Percentiles rank a stretch among this genome's conserved stretches.
These are phyloP conservation scores for Poa annua DNA, from an alignment of 176 grass and related monocot genomes.

Conservation along the genomic window DNA sequence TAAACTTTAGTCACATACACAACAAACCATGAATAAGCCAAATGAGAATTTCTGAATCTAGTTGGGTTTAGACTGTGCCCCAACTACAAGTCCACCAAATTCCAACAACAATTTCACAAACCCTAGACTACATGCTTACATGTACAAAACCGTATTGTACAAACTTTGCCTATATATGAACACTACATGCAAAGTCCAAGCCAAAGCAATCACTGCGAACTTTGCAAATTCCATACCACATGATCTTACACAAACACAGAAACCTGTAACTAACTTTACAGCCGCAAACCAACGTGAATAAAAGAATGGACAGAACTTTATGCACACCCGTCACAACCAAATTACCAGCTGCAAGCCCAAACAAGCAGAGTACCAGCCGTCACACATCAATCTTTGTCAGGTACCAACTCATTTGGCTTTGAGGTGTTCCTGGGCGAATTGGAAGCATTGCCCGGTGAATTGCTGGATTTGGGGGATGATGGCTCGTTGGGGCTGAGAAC, in stretches of 20 bases:
- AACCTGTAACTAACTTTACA: slow-evolving; percentile 25
- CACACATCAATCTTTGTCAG: slow-evolving; percentile 26
- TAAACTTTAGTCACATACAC: too few relatives aligned
- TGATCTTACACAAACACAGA: slow-evolving; percentile 9
- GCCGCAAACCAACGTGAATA: neutral
- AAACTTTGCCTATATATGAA: slow-evolving; percentile 4
- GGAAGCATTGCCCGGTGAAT: neutral
- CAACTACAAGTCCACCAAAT: too few relatives aligned
- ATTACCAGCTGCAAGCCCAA: neutral
- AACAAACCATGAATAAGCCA: too few relatives aligned
- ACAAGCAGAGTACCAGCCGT: neutral
- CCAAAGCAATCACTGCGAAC: slow-evolving; percentile 7
- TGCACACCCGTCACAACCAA: slow-evolving; percentile 37
- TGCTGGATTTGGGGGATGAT: slow-evolving; percentile 30
- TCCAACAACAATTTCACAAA: neutral
- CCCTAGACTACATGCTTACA: neutral
- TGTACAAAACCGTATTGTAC: neutral
- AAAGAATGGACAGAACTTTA: slow-evolving; percentile 44
- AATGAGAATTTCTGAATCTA: too few relatives aligned
- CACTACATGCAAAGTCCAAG: neutral
- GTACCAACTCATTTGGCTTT: slow-evolving; percentile 17
- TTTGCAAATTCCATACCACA: neutral
- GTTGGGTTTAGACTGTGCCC: too few relatives aligned
- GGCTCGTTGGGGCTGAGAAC: neutral
- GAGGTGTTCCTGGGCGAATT: neutral